Evolutionary conservation across 352 stramenopile species (phyloP).

Genomic region (Phytophthora pluvialis): DNA sequence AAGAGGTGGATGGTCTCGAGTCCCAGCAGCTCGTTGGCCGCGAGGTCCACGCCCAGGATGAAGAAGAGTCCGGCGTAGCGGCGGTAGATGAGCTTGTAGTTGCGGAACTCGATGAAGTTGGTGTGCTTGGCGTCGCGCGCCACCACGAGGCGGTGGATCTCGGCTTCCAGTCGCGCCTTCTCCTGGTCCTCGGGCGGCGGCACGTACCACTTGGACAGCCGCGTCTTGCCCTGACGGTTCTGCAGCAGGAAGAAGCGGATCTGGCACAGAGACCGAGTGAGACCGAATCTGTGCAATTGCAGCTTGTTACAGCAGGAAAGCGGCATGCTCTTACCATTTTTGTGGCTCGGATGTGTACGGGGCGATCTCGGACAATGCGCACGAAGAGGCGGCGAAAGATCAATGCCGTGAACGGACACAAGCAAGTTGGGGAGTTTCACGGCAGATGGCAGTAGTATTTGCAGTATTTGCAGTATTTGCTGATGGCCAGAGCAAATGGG

Average conservation of each 20-base stretch:
- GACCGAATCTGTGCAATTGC: not conserved
- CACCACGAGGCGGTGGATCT: conserved; percentile 92
- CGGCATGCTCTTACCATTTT: conserved; percentile 15
- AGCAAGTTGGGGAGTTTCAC: not conserved
- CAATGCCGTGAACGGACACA: conserved; percentile 12
- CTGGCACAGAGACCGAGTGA: conserved; percentile 38
- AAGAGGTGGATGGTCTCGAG: conserved; percentile 99
- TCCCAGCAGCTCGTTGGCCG: conserved; percentile 97
- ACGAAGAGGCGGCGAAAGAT: conserved; percentile 4
- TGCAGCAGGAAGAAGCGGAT: conserved; percentile 99
- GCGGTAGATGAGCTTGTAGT: conserved; percentile 99
- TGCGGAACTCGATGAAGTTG: conserved; percentile 98
- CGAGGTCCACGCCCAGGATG: conserved; percentile 95
- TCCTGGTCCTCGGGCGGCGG: conserved; percentile 83
- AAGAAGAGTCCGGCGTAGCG: conserved; percentile 99
- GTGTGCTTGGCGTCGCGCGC: conserved; percentile 91
- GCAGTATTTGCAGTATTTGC: too few species aligned
- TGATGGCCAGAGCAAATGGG: too few species aligned
- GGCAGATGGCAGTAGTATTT: too few species aligned
- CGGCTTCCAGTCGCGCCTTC: conserved; percentile 86
- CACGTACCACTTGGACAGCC: conserved; percentile 99
- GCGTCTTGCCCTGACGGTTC: conserved; percentile 99
- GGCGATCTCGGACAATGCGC: conserved; percentile 12
- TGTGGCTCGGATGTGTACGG: not conserved
- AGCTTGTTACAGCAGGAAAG: not conserved